Evolutionary conservation across 352 stramenopile species (phyloP), one percentile per base, ranked within the genome.

Genomic region (Phytophthora litchii): DNA sequence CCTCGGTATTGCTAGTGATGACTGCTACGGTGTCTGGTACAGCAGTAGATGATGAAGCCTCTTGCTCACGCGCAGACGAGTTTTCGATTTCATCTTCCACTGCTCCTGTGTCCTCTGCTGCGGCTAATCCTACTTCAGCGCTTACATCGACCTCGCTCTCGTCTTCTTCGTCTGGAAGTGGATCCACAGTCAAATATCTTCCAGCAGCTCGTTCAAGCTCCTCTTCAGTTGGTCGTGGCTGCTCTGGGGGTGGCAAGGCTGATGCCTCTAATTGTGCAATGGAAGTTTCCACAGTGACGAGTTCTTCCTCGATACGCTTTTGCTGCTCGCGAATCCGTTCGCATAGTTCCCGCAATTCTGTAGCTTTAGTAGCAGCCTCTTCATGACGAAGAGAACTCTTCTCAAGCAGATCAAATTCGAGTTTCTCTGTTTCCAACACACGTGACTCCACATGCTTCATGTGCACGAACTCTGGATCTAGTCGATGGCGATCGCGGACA

Each of bases 321-420:
- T 88, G 76, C 1, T 70, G 63, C 16, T 43, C 40, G 0, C 59
- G 67, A 13, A 85, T 73, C 5, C 78, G 37, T 12, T 66, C 63
- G 13, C 72, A 80, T 1, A 83, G 54, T 16, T 41, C 49, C 4
- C 51, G 46, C 14, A 87, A 31, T 35, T 80, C 72, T 1, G 76
- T 65, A 7, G 54, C 61, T 49, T 74, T 77, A 11, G 51, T 45
- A 14, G 54, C 66, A 7, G 76, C 74, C 35, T 87, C 77, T 68
- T 91, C 79, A 2, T 81, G 53, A 0, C 81, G 70, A 35, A 77
- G 20, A n/a, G 77, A 31, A 10, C 61, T 87, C 50, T 91, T 91
- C 53, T 91, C 81, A 0, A 91, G 56, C 13, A 91, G 47, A 50
- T 87, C 74, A 38, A 86, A 91, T 57, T 91, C 81, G 2, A 77